These are phyloP conservation scores for Pyrus betulifolia DNA, from an alignment of 306 rosid species.

Conservation along the genomic window DNA sequence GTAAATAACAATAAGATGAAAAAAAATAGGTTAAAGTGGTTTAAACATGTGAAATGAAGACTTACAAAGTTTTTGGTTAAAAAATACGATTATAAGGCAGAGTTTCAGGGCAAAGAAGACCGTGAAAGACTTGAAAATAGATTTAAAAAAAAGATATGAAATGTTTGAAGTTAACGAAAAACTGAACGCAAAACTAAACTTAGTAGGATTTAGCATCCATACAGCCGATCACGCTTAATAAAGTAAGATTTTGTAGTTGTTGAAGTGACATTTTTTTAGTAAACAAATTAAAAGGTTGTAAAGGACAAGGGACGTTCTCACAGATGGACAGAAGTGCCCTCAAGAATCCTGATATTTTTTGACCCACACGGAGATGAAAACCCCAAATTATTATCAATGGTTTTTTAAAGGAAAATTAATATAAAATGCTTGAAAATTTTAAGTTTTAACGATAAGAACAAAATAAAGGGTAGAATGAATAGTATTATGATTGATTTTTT, in stretches of 20 bases:
- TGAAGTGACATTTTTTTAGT: neutral
- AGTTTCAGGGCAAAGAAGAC: too few relatives aligned
- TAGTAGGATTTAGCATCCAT: accelerated
- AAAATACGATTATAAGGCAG: accelerated
- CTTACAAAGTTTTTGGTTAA: accelerated
- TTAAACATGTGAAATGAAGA: too few relatives aligned
- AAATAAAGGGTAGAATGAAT: too few relatives aligned
- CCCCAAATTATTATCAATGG: neutral
- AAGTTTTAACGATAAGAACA: too few relatives aligned
- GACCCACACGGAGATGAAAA: neutral
- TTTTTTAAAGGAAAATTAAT: too few relatives aligned
- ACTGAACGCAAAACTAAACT: accelerated
- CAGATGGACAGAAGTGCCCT: conserved; percentile 6
- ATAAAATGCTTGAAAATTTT: too few relatives aligned
- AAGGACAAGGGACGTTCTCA: neutral
- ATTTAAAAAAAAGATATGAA: too few relatives aligned
- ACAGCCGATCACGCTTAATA: accelerated
- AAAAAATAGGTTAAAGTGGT: too few relatives aligned
- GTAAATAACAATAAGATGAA: too few relatives aligned
- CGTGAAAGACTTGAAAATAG: too few relatives aligned
- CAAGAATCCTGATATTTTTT: neutral
- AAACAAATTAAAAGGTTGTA: neutral
- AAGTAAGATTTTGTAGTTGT: too few relatives aligned
- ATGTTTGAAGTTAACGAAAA: accelerated
- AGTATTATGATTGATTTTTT: too few relatives aligned